Evolutionary conservation across 2,329 filamentous ascomycete genomes (phyloP).

Genomic region (Graphilbum sp.): DNA sequence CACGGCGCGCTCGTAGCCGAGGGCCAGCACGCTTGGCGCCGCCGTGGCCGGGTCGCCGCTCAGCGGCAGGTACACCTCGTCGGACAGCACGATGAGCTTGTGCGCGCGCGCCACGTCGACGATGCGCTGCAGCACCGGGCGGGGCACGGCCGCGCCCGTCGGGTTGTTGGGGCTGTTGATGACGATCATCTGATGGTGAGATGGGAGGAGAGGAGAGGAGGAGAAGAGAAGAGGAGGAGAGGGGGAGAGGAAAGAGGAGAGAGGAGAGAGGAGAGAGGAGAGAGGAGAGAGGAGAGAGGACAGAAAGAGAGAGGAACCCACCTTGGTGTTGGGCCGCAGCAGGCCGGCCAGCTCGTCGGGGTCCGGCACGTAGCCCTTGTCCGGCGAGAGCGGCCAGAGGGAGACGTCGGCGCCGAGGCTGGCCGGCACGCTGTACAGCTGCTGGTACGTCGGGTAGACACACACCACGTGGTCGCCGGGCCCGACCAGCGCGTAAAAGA

Average conservation of each 20-base stretch:
- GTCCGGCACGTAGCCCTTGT: constrained; percentile 51
- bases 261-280: no score
- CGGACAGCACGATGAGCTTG: constrained; percentile 51
- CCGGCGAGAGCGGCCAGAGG: constrained; percentile 53
- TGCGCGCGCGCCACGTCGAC: constrained; percentile 45
- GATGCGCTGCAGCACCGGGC: constrained; percentile 40
- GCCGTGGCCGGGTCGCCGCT: constrained; percentile 48
- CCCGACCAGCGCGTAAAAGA: constrained; percentile 55
- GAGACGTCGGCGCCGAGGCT: constrained; percentile 63
- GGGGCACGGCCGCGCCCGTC: constrained; percentile 54
- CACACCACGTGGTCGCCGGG: constrained; percentile 72
- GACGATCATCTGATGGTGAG: constrained; percentile 25
- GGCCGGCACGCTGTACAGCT: constrained; percentile 60
- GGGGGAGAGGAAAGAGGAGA: no score
- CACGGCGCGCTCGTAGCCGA: constrained; percentile 56
- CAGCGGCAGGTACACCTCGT: constrained; percentile 73
- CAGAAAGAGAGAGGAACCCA: no score
- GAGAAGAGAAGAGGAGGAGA: not conserved
- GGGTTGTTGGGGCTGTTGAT: constrained; percentile 70
- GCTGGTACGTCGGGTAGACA: constrained; percentile 76
- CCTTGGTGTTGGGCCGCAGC: constrained; percentile 53
- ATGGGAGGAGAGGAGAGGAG: no score
- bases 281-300: no score
- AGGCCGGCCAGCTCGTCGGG: constrained; percentile 47
- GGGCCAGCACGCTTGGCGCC: constrained; percentile 51